Percentiles rank a stretch among this genome's conserved stretches.
These are phyloP conservation scores for Neodidymelliopsis sp. DNA, from an alignment of 2,329 filamentous ascomycete genomes.

Conservation along the genomic window DNA sequence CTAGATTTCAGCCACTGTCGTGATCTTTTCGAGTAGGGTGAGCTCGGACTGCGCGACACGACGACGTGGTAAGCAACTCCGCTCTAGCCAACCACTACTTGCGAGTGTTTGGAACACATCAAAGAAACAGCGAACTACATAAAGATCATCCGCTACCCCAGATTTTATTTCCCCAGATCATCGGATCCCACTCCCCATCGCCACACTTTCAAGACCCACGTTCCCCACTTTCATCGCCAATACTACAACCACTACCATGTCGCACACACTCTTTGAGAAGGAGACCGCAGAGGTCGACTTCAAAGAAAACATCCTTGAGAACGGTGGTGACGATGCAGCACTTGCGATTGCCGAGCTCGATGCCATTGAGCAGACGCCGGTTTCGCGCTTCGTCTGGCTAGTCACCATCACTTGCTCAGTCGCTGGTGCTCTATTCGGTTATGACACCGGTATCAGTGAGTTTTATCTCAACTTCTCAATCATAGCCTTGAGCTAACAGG, in stretches of 20 bases:
- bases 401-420: slow-evolving; percentile 24
- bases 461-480: neutral
- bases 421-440: slow-evolving; percentile 47
- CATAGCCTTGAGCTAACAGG: slow-evolving; percentile 38
- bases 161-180: slow-evolving; percentile 8
- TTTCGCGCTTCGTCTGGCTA: slow-evolving; percentile 9
- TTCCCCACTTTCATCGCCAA: slow-evolving; percentile 1
- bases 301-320: slow-evolving; percentile 2
- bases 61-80: slow-evolving; percentile 2
- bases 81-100: neutral
- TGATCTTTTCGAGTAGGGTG: neutral
- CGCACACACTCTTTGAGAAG: slow-evolving; percentile 1
- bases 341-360: slow-evolving; percentile 11
- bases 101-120: neutral
- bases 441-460: slow-evolving; percentile 44
- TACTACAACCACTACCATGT: slow-evolving; percentile 5
- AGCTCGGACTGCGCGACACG: neutral
- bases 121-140: neutral
- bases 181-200: neutral
- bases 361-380: slow-evolving; percentile 14
- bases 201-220: neutral
- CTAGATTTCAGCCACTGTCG: neutral
- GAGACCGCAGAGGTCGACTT: slow-evolving; percentile 1
- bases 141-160: slow-evolving; percentile 3
- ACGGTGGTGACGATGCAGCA: slow-evolving; percentile 3